phyloP scores from a whole-genome alignment of 768 basidiomycete species.

The Hemileccinum impolitum region DNA sequence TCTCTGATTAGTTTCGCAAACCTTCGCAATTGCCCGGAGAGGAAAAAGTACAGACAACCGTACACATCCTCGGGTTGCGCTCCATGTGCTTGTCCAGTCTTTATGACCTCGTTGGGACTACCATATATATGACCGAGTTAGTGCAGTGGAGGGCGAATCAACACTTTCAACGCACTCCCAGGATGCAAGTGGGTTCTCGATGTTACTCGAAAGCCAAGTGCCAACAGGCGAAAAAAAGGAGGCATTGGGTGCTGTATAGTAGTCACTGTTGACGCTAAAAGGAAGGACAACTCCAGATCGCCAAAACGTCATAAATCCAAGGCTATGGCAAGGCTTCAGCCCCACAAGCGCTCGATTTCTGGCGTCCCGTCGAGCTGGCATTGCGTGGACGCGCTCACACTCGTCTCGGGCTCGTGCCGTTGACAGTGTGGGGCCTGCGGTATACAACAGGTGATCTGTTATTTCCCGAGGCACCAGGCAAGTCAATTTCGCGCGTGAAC shows the following conservation, averaged over 20 bases:
- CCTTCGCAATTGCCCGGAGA: conserved; percentile 36
- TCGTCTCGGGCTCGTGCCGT: conserved; percentile 23
- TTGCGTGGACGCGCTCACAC: conserved; percentile 29
- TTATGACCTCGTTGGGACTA: conserved; percentile 38
- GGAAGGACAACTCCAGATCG: conserved; percentile 43
- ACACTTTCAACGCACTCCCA: conserved; percentile 41
- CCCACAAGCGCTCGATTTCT: conserved; percentile 36
- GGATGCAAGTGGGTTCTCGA: conserved; percentile 41
- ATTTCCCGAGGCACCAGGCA: conserved; percentile 22
- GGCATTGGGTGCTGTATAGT: conserved; percentile 39
- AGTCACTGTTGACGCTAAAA: conserved; percentile 36
- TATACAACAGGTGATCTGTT: conserved; percentile 29
- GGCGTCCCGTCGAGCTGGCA: conserved; percentile 38
- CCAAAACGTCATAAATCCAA: conserved; percentile 38
- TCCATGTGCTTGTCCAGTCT: conserved; percentile 35
- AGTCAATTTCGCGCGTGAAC: conserved; percentile 15
- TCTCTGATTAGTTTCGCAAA: conserved; percentile 39
- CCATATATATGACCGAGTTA: conserved; percentile 3
- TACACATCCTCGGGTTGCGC: conserved; percentile 39
- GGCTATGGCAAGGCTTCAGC: conserved; percentile 40
- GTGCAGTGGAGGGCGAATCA: background rate
- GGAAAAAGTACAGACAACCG: conserved; percentile 47
- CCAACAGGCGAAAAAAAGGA: conserved; percentile 44
- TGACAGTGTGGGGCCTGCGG: conserved; percentile 23
- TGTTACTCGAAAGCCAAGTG: conserved; percentile 36